A percentile compares a stretch with the other conserved stretches of the same genome.
Evolutionary conservation across 495 filamentous ascomycete species (phyloP).

Genomic region (Neurospora sp.): DNA sequence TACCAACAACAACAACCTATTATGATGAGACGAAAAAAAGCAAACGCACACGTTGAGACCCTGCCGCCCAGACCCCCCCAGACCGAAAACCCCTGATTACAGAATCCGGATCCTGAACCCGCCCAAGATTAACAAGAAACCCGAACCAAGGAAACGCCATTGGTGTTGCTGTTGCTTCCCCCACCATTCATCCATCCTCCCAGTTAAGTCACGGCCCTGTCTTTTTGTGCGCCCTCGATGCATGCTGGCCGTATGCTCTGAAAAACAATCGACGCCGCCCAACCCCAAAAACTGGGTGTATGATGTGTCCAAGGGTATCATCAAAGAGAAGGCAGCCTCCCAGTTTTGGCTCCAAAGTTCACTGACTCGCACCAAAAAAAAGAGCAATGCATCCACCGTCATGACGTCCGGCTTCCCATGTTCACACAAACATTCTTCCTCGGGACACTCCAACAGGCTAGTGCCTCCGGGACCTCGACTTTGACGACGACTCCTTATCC

Average conservation of each 20-base stretch:
- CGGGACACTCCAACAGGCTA: neutral
- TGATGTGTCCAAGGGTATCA: neutral
- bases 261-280: neutral
- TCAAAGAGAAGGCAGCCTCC: neutral
- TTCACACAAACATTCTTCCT: neutral
- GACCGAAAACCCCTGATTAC: neutral
- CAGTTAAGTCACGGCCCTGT: neutral
- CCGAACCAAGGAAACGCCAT: neutral
- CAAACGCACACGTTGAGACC: neutral
- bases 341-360: neutral
- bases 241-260: neutral
- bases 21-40: neutral
- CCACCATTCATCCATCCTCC: neutral
- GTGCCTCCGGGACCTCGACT: neutral
- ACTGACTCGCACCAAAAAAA: neutral
- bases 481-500: neutral
- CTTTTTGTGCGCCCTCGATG: neutral
- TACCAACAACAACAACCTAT: neutral
- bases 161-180: neutral
- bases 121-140: neutral
- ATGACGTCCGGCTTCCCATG: neutral
- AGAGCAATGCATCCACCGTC: neutral
- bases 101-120: neutral
- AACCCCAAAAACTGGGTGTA: neutral
- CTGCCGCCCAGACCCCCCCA: neutral